A percentile compares a stretch with the other conserved stretches of the same genome.
Evolutionary conservation across 352 stramenopile genomes (phyloP).

Genomic region (Sclerospora graminicola): DNA sequence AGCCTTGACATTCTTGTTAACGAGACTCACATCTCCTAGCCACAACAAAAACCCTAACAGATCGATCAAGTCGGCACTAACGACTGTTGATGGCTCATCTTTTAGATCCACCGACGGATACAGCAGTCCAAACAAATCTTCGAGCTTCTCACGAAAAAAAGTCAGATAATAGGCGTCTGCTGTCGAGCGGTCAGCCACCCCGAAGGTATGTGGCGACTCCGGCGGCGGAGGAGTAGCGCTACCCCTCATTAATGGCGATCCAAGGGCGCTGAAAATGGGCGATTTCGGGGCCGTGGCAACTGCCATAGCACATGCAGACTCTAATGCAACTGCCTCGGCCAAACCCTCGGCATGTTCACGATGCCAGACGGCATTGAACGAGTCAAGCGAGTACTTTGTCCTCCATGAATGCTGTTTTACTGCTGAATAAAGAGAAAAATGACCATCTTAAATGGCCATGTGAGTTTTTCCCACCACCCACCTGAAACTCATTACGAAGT

Average conservation of each 20-base stretch:
- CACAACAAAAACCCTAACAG: too few relatives aligned
- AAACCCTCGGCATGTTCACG: slow-evolving; percentile 46
- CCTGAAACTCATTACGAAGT: slow-evolving; percentile 60
- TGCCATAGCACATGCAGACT: slow-evolving; percentile 13
- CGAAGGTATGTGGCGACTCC: slow-evolving; percentile 60
- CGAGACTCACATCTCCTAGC: too few relatives aligned
- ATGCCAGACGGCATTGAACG: slow-evolving; percentile 75
- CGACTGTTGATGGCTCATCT: too few relatives aligned
- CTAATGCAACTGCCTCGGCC: slow-evolving; percentile 24
- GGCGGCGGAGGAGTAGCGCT: slow-evolving; percentile 49
- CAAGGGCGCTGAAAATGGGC: slow-evolving; percentile 18
- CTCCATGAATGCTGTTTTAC: slow-evolving; percentile 70
- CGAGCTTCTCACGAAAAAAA: slow-evolving; percentile 75
- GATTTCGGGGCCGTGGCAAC: slow-evolving; percentile 14
- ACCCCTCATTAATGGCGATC: slow-evolving; percentile 43
- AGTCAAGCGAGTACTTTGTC: slow-evolving; percentile 63
- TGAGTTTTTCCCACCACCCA: slow-evolving; percentile 9
- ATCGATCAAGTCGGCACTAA: too few relatives aligned
- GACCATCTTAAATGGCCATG: slow-evolving; percentile 54
- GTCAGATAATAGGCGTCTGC: slow-evolving; percentile 70
- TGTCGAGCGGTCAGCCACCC: slow-evolving; percentile 72
- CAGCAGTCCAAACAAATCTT: slow-evolving; percentile 60
- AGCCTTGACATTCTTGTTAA: too few relatives aligned
- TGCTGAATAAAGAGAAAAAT: slow-evolving; percentile 74
- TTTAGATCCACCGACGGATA: too few relatives aligned